Evolutionary conservation across 2,329 filamentous ascomycete species (phyloP).

Genomic region (Claviceps lovelessii): DNA sequence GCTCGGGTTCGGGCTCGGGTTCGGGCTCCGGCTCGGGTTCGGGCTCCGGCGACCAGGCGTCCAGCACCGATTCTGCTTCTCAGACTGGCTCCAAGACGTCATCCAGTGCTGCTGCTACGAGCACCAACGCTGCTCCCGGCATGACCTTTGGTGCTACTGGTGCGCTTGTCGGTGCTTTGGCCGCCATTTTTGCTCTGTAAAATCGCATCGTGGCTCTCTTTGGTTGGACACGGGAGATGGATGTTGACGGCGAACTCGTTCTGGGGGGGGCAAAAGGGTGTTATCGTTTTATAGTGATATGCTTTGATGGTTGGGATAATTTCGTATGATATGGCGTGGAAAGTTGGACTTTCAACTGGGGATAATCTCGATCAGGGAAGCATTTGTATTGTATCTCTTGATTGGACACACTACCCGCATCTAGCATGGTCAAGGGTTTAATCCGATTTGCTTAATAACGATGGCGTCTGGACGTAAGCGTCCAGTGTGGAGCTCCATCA

Average conservation of each 20-base stretch:
- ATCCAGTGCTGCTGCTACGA: neutral
- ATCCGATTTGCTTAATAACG: neutral
- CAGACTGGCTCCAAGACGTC: conserved; percentile 12
- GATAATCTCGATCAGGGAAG: neutral
- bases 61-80: conserved; percentile 7
- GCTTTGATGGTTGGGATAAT: neutral
- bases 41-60: neutral
- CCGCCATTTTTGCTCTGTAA: conserved; percentile 38
- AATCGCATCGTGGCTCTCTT: conserved; percentile 1
- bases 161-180: conserved; percentile 32
- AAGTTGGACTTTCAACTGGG: neutral
- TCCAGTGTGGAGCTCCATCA: neutral
- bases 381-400: neutral
- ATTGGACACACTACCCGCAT: neutral
- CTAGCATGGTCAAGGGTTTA: neutral
- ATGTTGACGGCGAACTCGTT: neutral
- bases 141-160: conserved; percentile 21
- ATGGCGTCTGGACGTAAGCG: neutral
- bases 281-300: neutral
- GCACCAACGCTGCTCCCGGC: neutral
- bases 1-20: conserved; percentile 11
- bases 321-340: no score
- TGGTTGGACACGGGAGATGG: neutral
- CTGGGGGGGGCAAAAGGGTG: neutral
- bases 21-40: conserved; percentile 2